Evolutionary conservation across 2,329 filamentous ascomycete species (phyloP), one percentile per base, ranked within the genome.

Genomic region (Fusarium sp.): DNA sequence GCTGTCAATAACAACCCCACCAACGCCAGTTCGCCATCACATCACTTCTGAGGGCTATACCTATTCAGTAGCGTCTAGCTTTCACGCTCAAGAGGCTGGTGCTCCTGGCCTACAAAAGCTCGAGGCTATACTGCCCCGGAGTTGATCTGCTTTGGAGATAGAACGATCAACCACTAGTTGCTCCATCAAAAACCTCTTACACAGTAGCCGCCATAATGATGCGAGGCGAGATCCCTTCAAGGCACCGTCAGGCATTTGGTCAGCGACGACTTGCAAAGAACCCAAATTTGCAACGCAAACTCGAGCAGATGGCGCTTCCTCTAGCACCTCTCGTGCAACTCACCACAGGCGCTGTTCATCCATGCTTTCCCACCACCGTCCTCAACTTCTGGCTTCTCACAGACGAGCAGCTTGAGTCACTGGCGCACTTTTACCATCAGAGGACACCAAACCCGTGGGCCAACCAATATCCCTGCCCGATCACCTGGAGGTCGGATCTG

Each of bases 381-480:
- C 84, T 93, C 41, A 82, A 84, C 71, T 91, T 90, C 76, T 91
- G 88, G 82, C 85, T 92, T 29, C 82, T 93, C 33, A 92, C 88
- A 14, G 87, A 90, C 72, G 76, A 76, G 27, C 81, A 93, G 75
- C 85, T 92, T 50, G 89, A 93, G 76, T 78, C 79, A 49, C 81
- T 93, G 36, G 89, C 89, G 4, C 78, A 82, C 64, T 91, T 89
- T 76, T 93, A 92, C 78, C 88, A 90, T 76, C 90, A 93, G 77
- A 81, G 81, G 54, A 84, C 81, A 1, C 85, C 84, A 1, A 78
- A 78, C 55, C 70, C 72, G n/a, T 85, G 80, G 77, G 82, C 82
- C 3, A 64, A 72, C 45, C 79, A 83, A 57, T 93, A 93, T 72
- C 90, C 90, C 0, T 86, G 85, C 64, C 86, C 84, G n/a, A 83